Base-by-base conservation (phyloP, 306 rosid species). In the Macrotyloma uniflorum region DNA sequence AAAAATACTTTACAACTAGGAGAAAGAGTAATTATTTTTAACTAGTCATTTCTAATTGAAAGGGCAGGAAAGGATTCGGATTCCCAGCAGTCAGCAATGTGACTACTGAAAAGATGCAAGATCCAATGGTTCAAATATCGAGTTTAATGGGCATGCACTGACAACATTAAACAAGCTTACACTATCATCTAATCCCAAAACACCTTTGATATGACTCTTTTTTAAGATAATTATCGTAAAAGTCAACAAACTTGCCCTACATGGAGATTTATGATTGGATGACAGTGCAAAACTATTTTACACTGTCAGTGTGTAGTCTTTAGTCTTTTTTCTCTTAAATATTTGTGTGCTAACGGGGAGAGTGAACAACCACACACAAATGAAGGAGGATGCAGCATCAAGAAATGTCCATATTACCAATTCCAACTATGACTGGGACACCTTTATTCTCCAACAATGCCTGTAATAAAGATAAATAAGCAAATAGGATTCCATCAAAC, bases 361-460 rank as follows among this genome's bases (percentile, higher is more conserved):
- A 59, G 49, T 58, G 12, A 38, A 68, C 49, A 57, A 32, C 69
- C 46, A 62, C 67, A 24, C 51, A 78, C 26, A 83, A 22, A 10
- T 58, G 51, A 78, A 71, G 40, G 53, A 20, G 68, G 70, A 67
- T 61, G 43, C 51, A 62, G 62, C 42, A 53, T 68, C 23, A 68
- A 59, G 62, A 76, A 77, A 86, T 42, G 65, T 38, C 51, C 75
- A 67, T 40, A 84, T 86, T 95, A 95, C 99, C 99, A 68, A 95
- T 95, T 84, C 99, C 99, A 54, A 95, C 99, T 72, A 95, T 88
- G 75, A 95, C 93, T 10, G 99, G 99, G 67, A 78, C 85, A 57
- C 96, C 99, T 81, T 95, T 95, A 83, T 91, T 95, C 93, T 95
- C 99, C 93, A 95, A 85, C 87, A 95, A 88, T 42, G 96, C 98